Evolutionary conservation across 2,329 filamentous ascomycete species (phyloP), one percentile per base, ranked within the genome.

Genomic region (Pyrenochaeta sp.): DNA sequence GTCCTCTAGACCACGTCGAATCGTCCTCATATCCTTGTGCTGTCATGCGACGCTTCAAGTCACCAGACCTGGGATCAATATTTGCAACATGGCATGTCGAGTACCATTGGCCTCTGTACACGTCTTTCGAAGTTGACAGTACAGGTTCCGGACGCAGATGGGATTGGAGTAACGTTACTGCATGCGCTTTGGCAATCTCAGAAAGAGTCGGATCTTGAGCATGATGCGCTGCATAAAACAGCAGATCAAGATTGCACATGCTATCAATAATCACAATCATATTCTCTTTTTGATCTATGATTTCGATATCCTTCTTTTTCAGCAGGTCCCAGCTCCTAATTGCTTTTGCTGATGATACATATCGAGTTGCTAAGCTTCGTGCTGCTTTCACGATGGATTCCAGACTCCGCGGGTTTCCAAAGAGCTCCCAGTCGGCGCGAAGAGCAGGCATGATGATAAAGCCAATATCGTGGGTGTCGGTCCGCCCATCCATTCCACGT

Each of bases 321-420:
- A 78, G 79, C 2, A 68, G 60, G 45, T 82, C 79, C 80, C 80
- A 82, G 5, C 77, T 80, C 43, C 32, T 74, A 63, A 82, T 72
- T 0, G 70, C 72, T 12, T 72, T 67, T 0, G 77, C 72, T 0
- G 54, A 65, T 1, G 55, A 40, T n/a, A 70, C 68, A 52, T 73
- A 81, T 9, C 79, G 69, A 7, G 64, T 62, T 2, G 74, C 69
- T 0, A 82, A 64, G 1, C 73, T 78, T 3, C 72, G 64, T 0
- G 78, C 75, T 0, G 75, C 74, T 1, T 51, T 62, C 1, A 72
- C 49, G 1, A 79, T 64, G 0, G 74, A 76, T 1, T 72, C 55
- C 32, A 72, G 72, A 4, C 78, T 75, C 2, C 66, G 60, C 1
- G 45, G 15, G 35, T 82, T 78, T 2, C 67, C 67, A 1, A 77